These are phyloP conservation scores for Nothopassalora personata DNA, from an alignment of 2,329 filamentous ascomycete genomes.

Conservation along the genomic window DNA sequence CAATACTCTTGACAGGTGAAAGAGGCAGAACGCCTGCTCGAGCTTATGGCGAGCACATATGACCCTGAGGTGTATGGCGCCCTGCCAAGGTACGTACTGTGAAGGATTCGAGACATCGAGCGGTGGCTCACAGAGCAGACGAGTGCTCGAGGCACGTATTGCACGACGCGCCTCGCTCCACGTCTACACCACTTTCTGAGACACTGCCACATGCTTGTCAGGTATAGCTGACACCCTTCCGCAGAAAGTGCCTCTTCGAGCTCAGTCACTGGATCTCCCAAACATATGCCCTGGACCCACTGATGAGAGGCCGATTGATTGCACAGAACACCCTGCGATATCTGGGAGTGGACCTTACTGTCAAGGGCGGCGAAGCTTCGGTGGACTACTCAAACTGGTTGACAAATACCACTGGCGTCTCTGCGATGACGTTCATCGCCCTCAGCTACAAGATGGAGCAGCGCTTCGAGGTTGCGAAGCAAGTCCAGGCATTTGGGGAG, in stretches of 20 bases:
- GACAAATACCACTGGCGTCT: conserved; percentile 5
- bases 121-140: too few species aligned
- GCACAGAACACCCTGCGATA: conserved; percentile 8
- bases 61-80: too few species aligned
- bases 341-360: conserved; percentile 7
- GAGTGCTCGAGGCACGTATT: too few species aligned
- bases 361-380: conserved; percentile 1
- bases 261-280: conserved; percentile 18
- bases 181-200: too few species aligned
- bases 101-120: too few species aligned
- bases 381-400: conserved; percentile 3
- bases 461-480: conserved; percentile 1
- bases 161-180: too few species aligned
- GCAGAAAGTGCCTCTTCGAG: conserved; percentile 2
- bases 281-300: conserved; percentile 4
- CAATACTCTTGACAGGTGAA: background rate
- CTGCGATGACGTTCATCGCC: conserved; percentile 13
- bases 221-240: too few species aligned
- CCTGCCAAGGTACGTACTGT: too few species aligned
- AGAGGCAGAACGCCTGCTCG: background rate
- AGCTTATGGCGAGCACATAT: background rate
- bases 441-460: conserved; percentile 1
- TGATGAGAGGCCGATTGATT: conserved; percentile 1
- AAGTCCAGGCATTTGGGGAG: conserved; percentile 12
- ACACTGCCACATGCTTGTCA: too few species aligned